These are phyloP conservation scores for Arachis hypogaea DNA, from an alignment of 306 rosid genomes.

Conservation along the genomic window DNA sequence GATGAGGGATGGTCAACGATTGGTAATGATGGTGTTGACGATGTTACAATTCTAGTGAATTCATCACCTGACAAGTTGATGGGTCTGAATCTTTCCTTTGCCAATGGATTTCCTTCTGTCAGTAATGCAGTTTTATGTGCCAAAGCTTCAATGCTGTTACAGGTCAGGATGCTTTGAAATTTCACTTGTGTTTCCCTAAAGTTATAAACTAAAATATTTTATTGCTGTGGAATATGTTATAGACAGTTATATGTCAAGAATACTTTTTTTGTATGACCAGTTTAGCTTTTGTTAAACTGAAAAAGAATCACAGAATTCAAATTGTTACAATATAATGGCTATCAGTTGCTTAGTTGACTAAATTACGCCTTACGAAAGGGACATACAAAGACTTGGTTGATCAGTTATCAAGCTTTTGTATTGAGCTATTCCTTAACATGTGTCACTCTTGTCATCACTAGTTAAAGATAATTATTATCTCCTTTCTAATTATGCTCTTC, in stretches of 20 bases:
- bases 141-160: constrained; percentile 96
- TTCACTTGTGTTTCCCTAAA: constrained; percentile 11
- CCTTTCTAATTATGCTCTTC: constrained; percentile 12
- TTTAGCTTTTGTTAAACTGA: not conserved
- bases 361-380: constrained; percentile 17
- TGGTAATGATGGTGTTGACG: constrained; percentile 92
- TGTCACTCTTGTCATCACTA: not conserved
- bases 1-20: constrained; percentile 98
- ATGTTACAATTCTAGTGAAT: constrained; percentile 84
- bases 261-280: constrained; percentile 12
- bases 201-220: not conserved
- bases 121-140: constrained; percentile 95
- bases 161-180: constrained; percentile 59
- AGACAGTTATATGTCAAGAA: not conserved
- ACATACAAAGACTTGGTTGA: constrained; percentile 23
- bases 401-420: constrained; percentile 1
- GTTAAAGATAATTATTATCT: not conserved
- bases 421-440: constrained; percentile 5
- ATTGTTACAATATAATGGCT: not conserved
- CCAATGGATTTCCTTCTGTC: constrained; percentile 83
- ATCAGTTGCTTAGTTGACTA: constrained; percentile 12
- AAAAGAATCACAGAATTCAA: constrained; percentile 4
- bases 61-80: constrained; percentile 91
- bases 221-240: constrained; percentile 4
- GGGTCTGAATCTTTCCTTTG: constrained; percentile 88